Evolutionary conservation across 2,329 filamentous ascomycete species (phyloP).

Genomic region (Parastagonospora avenae): DNA sequence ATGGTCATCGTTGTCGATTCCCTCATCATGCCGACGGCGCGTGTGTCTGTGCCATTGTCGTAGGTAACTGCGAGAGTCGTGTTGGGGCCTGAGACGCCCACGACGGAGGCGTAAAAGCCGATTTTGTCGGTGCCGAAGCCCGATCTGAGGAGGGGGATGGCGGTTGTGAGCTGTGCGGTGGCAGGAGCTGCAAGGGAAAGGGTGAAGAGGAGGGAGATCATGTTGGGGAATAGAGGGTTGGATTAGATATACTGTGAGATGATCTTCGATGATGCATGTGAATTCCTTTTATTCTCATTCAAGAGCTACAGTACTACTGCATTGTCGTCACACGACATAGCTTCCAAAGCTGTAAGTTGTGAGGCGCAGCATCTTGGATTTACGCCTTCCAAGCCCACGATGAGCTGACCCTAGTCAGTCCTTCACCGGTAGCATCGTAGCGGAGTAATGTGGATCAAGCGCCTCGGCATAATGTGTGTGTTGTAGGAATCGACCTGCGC

Average conservation of each 20-base stretch:
- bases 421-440: no score
- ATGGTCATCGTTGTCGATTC: neutral
- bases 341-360: no score
- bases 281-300: no score
- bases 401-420: no score
- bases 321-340: no score
- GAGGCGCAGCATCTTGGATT: no score
- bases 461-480: no score
- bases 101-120: conserved; percentile 4
- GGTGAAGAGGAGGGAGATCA: neutral
- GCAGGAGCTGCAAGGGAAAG: neutral
- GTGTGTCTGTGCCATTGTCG: conserved; percentile 3
- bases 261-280: neutral
- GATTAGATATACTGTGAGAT: neutral
- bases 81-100: neutral
- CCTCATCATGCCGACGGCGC: neutral
- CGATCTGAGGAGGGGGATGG: neutral
- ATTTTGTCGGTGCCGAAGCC: conserved; percentile 4
- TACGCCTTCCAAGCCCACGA: no score
- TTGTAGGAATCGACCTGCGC: no score
- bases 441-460: no score
- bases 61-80: neutral
- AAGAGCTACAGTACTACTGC: no score
- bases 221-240: neutral
- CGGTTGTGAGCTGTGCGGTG: conserved; percentile 5